Conservation (phyloP, 768 basidiomycete species). For the Plicaturopsis crispa region DNA sequence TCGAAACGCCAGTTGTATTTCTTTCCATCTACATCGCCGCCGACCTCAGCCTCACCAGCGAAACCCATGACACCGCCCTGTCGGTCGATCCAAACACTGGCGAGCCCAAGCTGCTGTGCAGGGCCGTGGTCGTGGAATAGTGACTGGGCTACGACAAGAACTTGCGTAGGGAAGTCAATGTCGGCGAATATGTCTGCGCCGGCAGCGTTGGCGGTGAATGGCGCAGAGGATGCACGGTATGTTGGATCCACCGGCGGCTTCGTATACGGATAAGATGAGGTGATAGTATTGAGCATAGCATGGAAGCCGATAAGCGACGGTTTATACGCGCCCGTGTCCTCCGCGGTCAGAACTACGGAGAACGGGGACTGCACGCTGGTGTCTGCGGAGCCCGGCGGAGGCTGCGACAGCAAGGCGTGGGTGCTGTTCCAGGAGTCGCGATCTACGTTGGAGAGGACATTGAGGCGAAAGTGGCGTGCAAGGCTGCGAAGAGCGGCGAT, state of each 20-base stretch:
- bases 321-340: slow-evolving; percentile 70
- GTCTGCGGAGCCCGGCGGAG: slow-evolving; percentile 30
- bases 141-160: slow-evolving; percentile 64
- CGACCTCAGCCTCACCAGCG: slow-evolving; percentile 22
- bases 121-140: slow-evolving; percentile 61
- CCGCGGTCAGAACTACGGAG: slow-evolving; percentile 59
- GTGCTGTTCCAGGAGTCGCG: slow-evolving; percentile 53
- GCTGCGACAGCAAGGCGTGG: slow-evolving; percentile 44
- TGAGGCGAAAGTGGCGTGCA: slow-evolving; percentile 56
- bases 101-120: slow-evolving; percentile 46
- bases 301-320: slow-evolving; percentile 51
- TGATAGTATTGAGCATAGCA: slow-evolving; percentile 37
- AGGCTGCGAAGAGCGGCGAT: slow-evolving; percentile 49
- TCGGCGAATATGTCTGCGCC: slow-evolving; percentile 22
- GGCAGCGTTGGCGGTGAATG: slow-evolving; percentile 29
- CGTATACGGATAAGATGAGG: too few relatives aligned
- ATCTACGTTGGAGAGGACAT: slow-evolving; percentile 75
- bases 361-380: slow-evolving; percentile 45
- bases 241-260: too few relatives aligned
- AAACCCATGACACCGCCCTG: slow-evolving; percentile 38
- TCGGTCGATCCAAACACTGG: slow-evolving; percentile 62
- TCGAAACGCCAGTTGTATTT: slow-evolving; percentile 48
- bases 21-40: slow-evolving; percentile 12
- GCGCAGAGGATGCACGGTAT: too few relatives aligned
- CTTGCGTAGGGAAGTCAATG: slow-evolving; percentile 29